Evolutionary conservation across 2,329 filamentous ascomycete genomes (phyloP).

Genomic region (Microdochium paspali): DNA sequence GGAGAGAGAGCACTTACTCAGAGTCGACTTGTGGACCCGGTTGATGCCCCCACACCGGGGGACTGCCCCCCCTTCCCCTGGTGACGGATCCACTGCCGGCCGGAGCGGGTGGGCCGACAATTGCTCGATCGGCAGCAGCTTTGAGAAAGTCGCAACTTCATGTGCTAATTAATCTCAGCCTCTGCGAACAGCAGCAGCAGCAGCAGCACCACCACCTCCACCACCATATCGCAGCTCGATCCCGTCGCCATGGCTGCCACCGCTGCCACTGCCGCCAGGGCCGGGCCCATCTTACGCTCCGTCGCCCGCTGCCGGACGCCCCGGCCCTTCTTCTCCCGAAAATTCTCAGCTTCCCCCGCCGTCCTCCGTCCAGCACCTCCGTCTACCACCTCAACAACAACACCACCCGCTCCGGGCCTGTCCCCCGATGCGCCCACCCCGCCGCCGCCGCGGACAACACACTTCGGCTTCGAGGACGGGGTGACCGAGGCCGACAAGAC

Average conservation of each 20-base stretch:
- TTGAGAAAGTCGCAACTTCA: neutral
- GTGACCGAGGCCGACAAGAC: slow-evolving; percentile 72
- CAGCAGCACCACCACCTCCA: neutral
- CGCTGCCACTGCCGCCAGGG: neutral
- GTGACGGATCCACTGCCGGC: neutral
- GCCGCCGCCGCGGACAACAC: slow-evolving; percentile 48
- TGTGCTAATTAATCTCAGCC: neutral
- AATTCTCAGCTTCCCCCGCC: slow-evolving; percentile 7
- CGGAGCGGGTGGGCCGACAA: too few relatives aligned
- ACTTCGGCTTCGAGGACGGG: slow-evolving; percentile 79
- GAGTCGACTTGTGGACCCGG: too few relatives aligned
- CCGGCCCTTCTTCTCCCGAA: slow-evolving; percentile 10
- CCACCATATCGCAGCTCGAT: neutral
- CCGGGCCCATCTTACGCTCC: neutral
- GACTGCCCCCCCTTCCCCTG: neutral
- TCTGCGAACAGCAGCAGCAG: slow-evolving; percentile 2
- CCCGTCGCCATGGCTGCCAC: slow-evolving; percentile 1
- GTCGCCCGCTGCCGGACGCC: slow-evolving; percentile 9
- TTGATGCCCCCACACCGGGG: neutral
- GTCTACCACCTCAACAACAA: neutral
- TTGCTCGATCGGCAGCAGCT: neutral
- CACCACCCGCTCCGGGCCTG: neutral
- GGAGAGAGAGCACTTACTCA: too few relatives aligned
- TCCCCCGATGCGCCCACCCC: slow-evolving; percentile 10
- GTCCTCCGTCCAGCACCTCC: neutral